Evolutionary conservation across 441 rosid species (phyloP).

Genomic region (Omphalea diandra): DNA sequence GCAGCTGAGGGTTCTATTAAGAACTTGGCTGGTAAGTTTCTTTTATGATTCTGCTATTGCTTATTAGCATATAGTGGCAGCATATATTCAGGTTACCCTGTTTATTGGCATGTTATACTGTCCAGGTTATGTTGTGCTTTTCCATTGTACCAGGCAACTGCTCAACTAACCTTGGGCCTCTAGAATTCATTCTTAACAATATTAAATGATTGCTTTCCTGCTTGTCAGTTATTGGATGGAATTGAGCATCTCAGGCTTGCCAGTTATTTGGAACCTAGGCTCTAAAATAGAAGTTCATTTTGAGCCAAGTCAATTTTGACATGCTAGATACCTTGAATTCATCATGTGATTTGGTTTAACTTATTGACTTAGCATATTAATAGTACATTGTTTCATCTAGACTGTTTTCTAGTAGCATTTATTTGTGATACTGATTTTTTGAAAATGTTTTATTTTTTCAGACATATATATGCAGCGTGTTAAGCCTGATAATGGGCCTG

Average conservation of each 20-base stretch:
- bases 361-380: not conserved
- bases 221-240: not conserved
- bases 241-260: not conserved
- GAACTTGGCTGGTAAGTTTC: constrained; percentile 68
- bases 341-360: constrained; percentile 4
- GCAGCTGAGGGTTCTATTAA: constrained; percentile 84
- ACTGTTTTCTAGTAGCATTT: constrained; percentile 13
- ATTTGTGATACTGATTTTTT: constrained; percentile 20
- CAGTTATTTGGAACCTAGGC: not conserved
- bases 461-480: constrained; percentile 54
- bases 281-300: not conserved
- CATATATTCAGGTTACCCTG: not conserved
- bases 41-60: constrained; percentile 7
- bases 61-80: not conserved
- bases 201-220: not conserved
- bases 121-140: constrained; percentile 3
- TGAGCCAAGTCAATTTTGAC: not conserved
- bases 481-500: constrained; percentile 56
- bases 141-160: constrained; percentile 3
- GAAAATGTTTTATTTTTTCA: constrained; percentile 38
- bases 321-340: constrained; percentile 3
- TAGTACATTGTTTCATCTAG: constrained; percentile 12
- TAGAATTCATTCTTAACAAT: not conserved
- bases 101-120: constrained; percentile 12
- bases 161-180: not conserved